Evolutionary conservation across 495 filamentous ascomycete genomes (phyloP).

Genomic region (Penicillium alfredii): DNA sequence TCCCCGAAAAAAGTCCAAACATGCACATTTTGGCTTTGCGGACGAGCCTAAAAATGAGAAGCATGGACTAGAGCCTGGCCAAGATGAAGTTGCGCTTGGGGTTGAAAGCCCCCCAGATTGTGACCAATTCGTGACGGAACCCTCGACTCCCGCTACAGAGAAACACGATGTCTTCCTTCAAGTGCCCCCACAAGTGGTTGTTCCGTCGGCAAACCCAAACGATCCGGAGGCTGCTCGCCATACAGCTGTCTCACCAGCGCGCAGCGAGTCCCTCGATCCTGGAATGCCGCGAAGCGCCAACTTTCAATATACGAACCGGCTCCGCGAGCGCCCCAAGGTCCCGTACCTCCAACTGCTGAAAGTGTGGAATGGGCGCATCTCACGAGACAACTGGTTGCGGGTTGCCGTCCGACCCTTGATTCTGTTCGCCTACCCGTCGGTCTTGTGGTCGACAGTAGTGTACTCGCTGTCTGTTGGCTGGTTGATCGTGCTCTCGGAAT

Average conservation of each 20-base stretch:
- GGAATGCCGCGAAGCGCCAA: constrained; percentile 18
- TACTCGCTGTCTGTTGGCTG: constrained; percentile 90
- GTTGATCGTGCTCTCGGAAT: constrained; percentile 92
- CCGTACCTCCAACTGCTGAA: constrained; percentile 66
- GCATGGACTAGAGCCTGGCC: constrained; percentile 1
- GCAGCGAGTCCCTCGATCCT: constrained; percentile 29
- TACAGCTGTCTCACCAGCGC: constrained; percentile 21
- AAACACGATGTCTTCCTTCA: constrained; percentile 9
- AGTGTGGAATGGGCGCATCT: constrained; percentile 70
- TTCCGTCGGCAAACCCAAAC: constrained; percentile 2
- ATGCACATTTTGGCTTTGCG: constrained; percentile 53
- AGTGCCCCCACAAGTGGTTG: constrained; percentile 5
- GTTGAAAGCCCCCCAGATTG: background rate
- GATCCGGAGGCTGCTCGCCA: constrained; percentile 23
- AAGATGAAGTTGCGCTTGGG: background rate
- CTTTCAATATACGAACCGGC: constrained; percentile 52
- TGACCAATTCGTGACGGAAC: constrained; percentile 2
- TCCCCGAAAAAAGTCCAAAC: constrained; percentile 20
- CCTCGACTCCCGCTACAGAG: constrained; percentile 9
- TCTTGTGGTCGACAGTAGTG: constrained; percentile 84
- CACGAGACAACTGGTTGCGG: constrained; percentile 71
- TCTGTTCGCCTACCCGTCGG: constrained; percentile 78
- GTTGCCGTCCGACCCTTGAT: constrained; percentile 75
- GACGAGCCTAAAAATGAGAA: constrained; percentile 24
- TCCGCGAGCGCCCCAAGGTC: constrained; percentile 54